These are phyloP conservation scores for Apostasia ramifera DNA, from an alignment of 106 monocot genomes.

Conservation along the genomic window DNA sequence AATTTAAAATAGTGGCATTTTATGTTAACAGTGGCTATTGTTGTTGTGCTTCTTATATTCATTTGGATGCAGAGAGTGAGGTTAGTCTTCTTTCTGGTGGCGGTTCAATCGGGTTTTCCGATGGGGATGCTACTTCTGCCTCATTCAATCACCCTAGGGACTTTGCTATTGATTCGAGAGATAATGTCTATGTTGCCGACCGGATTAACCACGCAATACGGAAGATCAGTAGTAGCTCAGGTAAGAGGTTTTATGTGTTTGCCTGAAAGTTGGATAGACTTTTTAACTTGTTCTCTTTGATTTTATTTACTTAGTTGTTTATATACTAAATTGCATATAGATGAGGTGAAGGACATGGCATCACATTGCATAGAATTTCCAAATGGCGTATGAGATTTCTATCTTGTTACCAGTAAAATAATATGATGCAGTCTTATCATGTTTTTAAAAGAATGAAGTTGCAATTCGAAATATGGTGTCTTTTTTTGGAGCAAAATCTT, in stretches of 20 bases:
- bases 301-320: neutral
- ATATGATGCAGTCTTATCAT: neutral
- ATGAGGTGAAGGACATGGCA: neutral
- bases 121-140: conserved; percentile 7
- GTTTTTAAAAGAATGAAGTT: neutral
- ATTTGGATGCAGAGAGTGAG: conserved; percentile 7
- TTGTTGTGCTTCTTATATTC: too few relatives aligned
- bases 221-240: conserved; percentile 12
- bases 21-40: too few relatives aligned
- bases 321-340: neutral
- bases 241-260: neutral
- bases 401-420: too few relatives aligned
- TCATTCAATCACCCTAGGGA: conserved; percentile 10
- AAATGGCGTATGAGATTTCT: too few relatives aligned
- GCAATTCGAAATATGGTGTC: too few relatives aligned
- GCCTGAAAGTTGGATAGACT: neutral
- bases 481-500: too few relatives aligned
- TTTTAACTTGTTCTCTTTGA: neutral
- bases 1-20: too few relatives aligned
- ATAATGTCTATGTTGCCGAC: conserved; percentile 24
- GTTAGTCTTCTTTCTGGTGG: conserved; percentile 9
- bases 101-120: conserved; percentile 1
- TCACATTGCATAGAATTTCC: too few relatives aligned
- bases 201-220: conserved; percentile 4
- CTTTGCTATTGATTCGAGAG: conserved; percentile 8